Base-by-base conservation (phyloP, 768 basidiomycete genomes). In the Boletus sensibilis region DNA sequence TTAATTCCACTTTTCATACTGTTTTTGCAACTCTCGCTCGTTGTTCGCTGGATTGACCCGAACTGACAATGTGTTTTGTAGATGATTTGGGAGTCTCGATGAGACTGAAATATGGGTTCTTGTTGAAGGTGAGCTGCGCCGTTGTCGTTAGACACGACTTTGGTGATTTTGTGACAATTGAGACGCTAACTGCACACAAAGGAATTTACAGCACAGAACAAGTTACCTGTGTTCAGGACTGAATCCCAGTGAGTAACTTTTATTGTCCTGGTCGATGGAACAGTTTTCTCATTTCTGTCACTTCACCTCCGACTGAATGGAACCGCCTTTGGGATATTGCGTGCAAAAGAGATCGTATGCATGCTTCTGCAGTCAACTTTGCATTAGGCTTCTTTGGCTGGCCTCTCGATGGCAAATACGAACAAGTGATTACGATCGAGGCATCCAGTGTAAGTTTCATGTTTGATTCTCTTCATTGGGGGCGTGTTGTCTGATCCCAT, bases 341-440 rank as follows among this genome's bases (percentile, higher is more conserved):
- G 16, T 21, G 4, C 5, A 34, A 57, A 37, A 90, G 88, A 65
- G 82, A 91, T 67, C 87, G 86, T n/a, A 87, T 87, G 85, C 75
- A 82, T 18, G 72, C 79, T 16, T 86, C 85, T 2, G 85, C 84
- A 1, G 56, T 82, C 58, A 87, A 87, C 61, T 87, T 87, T 55
- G 86, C 85, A 3, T 72, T 86, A 35, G 90, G 90, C 1, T 89
- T 90, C 76, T 89, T 88, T 64, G 87, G 87, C 10, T 85, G 85
- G 62, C 90, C 90, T 10, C 77, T 87, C 12, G 82, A 86, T 7
- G 79, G 79, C 20, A 78, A 91, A 67, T 92, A 90, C 64, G 85
- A 90, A 58, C 85, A 92, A 68, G 83, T 84, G 44, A 84, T 92
- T 51, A 89, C 82, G 21, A 87, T 92, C 45, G 89, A 93, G 69